These are phyloP conservation scores for Kodamaea suecica DNA, from an alignment of 1,139 yeast genomes.

Conservation along the genomic window DNA sequence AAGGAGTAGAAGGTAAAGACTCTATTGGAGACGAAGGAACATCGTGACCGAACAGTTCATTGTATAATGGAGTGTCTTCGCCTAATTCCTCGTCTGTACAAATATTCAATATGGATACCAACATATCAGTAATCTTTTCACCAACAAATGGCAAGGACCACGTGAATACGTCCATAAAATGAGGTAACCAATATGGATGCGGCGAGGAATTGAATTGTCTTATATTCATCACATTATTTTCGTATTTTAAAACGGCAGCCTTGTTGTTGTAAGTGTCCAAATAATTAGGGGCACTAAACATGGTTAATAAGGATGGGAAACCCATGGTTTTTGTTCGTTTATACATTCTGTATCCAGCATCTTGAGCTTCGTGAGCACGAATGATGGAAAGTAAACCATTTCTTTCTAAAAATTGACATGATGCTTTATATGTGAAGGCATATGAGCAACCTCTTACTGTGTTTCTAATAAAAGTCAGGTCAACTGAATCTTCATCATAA, in stretches of 20 bases:
- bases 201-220: slow-evolving; percentile 91
- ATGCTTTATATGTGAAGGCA: slow-evolving; percentile 82
- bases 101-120: slow-evolving; percentile 83
- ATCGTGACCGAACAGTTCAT: slow-evolving; percentile 18
- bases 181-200: slow-evolving; percentile 97
- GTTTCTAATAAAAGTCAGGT: slow-evolving; percentile 58
- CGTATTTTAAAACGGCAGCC: slow-evolving; percentile 93
- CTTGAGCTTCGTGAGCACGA: slow-evolving; percentile 97
- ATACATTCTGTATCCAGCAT: slow-evolving; percentile 95
- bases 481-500: slow-evolving; percentile 67
- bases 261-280: slow-evolving; percentile 90
- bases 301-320: slow-evolving; percentile 88
- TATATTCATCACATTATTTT: slow-evolving; percentile 88
- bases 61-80: slow-evolving; percentile 56
- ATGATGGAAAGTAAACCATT: slow-evolving; percentile 81
- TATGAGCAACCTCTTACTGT: slow-evolving; percentile 90
- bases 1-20: neutral
- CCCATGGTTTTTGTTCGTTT: slow-evolving; percentile 81
- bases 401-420: slow-evolving; percentile 74
- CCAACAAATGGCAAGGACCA: slow-evolving; percentile 99
- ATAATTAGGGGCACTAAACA: slow-evolving; percentile 95
- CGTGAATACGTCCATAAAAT: slow-evolving; percentile 95
- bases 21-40: slow-evolving; percentile 4
- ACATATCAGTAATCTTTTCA: slow-evolving; percentile 92
- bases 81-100: slow-evolving; percentile 95